These are phyloP conservation scores for Podaxis sp. DNA, from an alignment of 768 basidiomycete genomes.

Conservation along the genomic window DNA sequence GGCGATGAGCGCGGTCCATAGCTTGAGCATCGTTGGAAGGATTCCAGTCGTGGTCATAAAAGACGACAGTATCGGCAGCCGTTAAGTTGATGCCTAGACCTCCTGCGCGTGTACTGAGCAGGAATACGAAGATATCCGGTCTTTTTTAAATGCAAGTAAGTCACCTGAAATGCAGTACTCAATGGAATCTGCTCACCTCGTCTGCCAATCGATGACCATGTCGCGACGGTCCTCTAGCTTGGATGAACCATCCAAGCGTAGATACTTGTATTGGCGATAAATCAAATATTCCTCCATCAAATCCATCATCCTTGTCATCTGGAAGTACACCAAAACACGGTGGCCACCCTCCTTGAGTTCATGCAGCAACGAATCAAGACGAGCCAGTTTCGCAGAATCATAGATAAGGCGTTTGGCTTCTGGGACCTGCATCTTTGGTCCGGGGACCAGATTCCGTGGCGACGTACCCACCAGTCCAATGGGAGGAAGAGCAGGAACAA, in stretches of 20 bases:
- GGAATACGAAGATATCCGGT: constrained; percentile 85
- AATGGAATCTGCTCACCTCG: constrained; percentile 54
- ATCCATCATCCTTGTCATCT: constrained; percentile 99
- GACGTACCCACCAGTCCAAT: constrained; percentile 69
- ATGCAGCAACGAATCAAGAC: constrained; percentile 84
- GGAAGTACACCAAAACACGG: constrained; percentile 95
- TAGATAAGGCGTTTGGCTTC: constrained; percentile 93
- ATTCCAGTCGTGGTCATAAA: constrained; percentile 96
- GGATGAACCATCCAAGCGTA: constrained; percentile 90
- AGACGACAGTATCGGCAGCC: constrained; percentile 93
- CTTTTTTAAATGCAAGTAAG: constrained; percentile 33
- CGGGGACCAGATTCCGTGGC: constrained; percentile 70
- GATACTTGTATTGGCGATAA: constrained; percentile 93
- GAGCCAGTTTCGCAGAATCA: constrained; percentile 94
- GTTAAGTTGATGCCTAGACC: constrained; percentile 96
- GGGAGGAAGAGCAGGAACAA: constrained; percentile 61
- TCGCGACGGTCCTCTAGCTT: constrained; percentile 95
- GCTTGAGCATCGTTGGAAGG: constrained; percentile 97
- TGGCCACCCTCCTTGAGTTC: constrained; percentile 93
- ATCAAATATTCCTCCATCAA: constrained; percentile 98
- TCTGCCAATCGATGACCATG: constrained; percentile 99
- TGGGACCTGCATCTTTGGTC: constrained; percentile 86
- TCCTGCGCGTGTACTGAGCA: constrained; percentile 92
- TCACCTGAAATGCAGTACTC: not conserved
- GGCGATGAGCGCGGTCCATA: constrained; percentile 96